Evolutionary conservation across 768 basidiomycete species (phyloP).

Genomic region (Pleurotus tuoliensis): DNA sequence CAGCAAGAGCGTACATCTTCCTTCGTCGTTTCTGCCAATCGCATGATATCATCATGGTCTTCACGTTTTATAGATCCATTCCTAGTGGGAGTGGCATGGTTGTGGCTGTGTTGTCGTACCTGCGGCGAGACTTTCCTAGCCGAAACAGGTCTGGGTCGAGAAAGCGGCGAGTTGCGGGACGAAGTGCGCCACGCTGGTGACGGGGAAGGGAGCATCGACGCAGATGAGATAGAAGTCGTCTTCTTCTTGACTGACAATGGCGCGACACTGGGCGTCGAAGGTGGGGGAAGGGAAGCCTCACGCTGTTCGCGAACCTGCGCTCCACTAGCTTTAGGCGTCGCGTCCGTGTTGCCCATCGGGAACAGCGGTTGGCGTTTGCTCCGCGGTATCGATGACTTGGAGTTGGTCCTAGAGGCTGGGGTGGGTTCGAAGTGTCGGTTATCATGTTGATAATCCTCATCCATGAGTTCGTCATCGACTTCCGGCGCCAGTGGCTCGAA

Average conservation of each 20-base stretch:
- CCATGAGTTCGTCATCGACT: constrained; percentile 30
- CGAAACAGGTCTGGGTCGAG: constrained; percentile 41
- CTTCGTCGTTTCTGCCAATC: constrained; percentile 49
- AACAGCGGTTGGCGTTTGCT: constrained; percentile 70
- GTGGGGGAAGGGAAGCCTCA: constrained; percentile 29
- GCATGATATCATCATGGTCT: constrained; percentile 41
- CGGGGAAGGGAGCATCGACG: constrained; percentile 32
- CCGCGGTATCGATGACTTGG: constrained; percentile 51
- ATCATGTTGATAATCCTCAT: constrained; percentile 44
- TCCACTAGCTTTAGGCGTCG: constrained; percentile 43
- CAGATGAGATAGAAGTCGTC: constrained; percentile 50
- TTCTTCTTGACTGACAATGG: constrained; percentile 88
- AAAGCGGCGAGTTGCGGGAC: constrained; percentile 52
- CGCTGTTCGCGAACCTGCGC: background rate
- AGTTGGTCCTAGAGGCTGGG: constrained; percentile 26
- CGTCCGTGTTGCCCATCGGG: constrained; percentile 46
- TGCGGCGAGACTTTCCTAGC: constrained; percentile 56
- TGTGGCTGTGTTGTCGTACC: constrained; percentile 37
- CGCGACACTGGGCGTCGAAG: constrained; percentile 43
- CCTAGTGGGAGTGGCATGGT: background rate
- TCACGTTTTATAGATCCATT: constrained; percentile 24
- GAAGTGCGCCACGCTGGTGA: constrained; percentile 35
- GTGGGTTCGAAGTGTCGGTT: constrained; percentile 21
- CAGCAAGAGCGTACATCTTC: constrained; percentile 53
- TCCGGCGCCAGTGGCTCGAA: constrained; percentile 13